Evolutionary conservation across 768 basidiomycete species (phyloP), one percentile per base, ranked within the genome.

Genomic region (Leccinum fibrillosum): DNA sequence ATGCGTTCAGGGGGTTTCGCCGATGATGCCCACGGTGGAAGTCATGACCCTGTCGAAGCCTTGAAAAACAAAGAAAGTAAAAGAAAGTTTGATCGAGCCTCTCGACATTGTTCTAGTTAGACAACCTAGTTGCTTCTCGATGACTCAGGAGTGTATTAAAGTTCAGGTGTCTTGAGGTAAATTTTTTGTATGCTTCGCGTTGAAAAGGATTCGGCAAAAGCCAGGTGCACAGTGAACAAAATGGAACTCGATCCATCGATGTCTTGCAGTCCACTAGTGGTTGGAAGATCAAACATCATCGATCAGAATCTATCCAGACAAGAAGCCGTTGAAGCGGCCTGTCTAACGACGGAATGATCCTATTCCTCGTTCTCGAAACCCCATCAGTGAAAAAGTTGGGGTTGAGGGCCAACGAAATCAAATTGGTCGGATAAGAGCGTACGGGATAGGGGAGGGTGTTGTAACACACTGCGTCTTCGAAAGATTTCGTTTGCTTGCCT

Each of bases 151-250:
- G 83, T 81, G 1, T 82, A 85, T 55, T 79, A 72, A 21, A 17
- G 53, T 80, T 77, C 65, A 85, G 83, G 35, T 83, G 81, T 86
- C 34, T 77, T 73, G 58, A 82, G 85, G 70, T 82, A 84, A 61
- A 78, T 82, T 52, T 73, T 66, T 60, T 80, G 68, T 0, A 83
- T 78, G 63, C 84, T 82, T 55, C n/a, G 39, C n/a, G 39, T 42
- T 42, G n/a, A n/a, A 19, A 42, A 11, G 19, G 42, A 81, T 64
- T 82, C 84, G 58, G 74, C 71, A 5, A 78, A 76, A 6, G 85
- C 82, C 73, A 79, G 76, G 56, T 77, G 78, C 55, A 73, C 64
- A 13, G 71, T 69, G 19, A 79, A 74, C 4, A 78, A 79, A 63
- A 88, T 83, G 52, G 76, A 67, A 61, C 82, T 82, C 77, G 83